A percentile compares a stretch with the other conserved stretches of the same genome.
Evolutionary conservation across 257 asterid genomes (phyloP).

Genomic region (Solanum appendiculatum): DNA sequence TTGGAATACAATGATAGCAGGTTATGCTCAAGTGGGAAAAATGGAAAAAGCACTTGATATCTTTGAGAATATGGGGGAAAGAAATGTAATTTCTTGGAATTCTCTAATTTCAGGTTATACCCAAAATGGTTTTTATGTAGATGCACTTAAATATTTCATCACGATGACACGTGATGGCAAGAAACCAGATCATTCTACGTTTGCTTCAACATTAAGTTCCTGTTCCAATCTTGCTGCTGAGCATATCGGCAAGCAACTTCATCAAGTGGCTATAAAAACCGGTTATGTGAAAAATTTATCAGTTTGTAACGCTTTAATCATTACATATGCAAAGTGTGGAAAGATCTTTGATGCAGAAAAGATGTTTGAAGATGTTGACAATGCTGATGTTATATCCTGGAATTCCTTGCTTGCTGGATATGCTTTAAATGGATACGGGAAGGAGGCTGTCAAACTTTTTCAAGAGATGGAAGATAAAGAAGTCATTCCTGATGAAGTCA

Average conservation of each 20-base stretch:
- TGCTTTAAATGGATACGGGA: constrained; percentile 36
- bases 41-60: constrained; percentile 23
- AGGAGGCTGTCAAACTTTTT: constrained; percentile 30
- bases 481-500: constrained; percentile 30
- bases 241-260: constrained; percentile 7
- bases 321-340: constrained; percentile 35
- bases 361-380: constrained; percentile 23
- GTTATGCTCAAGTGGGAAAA: constrained; percentile 23
- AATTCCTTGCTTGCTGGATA: constrained; percentile 39
- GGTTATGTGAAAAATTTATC: constrained; percentile 18
- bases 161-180: constrained; percentile 17
- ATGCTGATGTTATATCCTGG: constrained; percentile 32
- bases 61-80: constrained; percentile 23
- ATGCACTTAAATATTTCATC: constrained; percentile 28
- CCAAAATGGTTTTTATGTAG: constrained; percentile 27
- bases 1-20: constrained; percentile 42
- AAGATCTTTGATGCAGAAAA: constrained; percentile 16
- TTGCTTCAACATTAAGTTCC: constrained; percentile 27
- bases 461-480: constrained; percentile 25
- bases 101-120: constrained; percentile 42
- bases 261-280: constrained; percentile 7
- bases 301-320: constrained; percentile 26
- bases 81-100: constrained; percentile 43
- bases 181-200: constrained; percentile 28
- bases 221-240: constrained; percentile 21